Percentiles rank a stretch among this genome's conserved stretches.
Conservation (phyloP, 2,329 filamentous ascomycete species). For the Saccharata proteae region DNA sequence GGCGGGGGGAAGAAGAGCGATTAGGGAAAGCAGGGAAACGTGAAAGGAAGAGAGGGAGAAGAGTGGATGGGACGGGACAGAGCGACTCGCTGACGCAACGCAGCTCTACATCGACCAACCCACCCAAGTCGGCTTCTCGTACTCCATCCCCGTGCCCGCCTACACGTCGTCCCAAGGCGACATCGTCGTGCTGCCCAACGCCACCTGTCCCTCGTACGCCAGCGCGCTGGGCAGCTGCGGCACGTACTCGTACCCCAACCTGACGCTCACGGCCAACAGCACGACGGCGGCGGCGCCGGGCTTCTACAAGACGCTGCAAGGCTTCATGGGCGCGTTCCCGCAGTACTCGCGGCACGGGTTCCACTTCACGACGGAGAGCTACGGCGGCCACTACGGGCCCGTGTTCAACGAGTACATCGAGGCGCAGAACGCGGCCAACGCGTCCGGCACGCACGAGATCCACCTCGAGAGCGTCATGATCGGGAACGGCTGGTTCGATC, state of each 20-base stretch:
- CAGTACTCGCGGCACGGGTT: slow-evolving; percentile 35
- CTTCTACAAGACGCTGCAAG: slow-evolving; percentile 50
- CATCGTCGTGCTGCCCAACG: slow-evolving; percentile 34
- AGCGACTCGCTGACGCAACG: background rate
- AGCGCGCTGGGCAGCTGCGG: slow-evolving; percentile 34
- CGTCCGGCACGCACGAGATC: slow-evolving; percentile 35
- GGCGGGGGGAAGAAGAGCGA: too few relatives aligned
- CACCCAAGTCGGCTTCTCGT: slow-evolving; percentile 46
- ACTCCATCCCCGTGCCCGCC: slow-evolving; percentile 32
- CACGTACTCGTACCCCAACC: slow-evolving; percentile 42
- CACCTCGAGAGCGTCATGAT: slow-evolving; percentile 40
- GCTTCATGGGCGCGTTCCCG: slow-evolving; percentile 50
- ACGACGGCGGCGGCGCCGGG: slow-evolving; percentile 43
- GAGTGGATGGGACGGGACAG: too few relatives aligned
- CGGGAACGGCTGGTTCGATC: slow-evolving; percentile 48
- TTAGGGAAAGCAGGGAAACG: too few relatives aligned
- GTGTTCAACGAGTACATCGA: slow-evolving; percentile 41
- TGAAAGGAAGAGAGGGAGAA: too few relatives aligned
- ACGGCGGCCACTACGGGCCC: slow-evolving; percentile 47
- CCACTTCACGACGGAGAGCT: slow-evolving; percentile 45
- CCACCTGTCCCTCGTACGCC: slow-evolving; percentile 40
- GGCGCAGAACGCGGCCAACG: slow-evolving; percentile 32
- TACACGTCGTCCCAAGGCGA: slow-evolving; percentile 22
- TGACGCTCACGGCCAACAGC: slow-evolving; percentile 39
- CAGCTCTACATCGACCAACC: slow-evolving; percentile 57